These are phyloP conservation scores for Erythrophleum fordii DNA, from an alignment of 306 rosid genomes.

Conservation along the genomic window DNA sequence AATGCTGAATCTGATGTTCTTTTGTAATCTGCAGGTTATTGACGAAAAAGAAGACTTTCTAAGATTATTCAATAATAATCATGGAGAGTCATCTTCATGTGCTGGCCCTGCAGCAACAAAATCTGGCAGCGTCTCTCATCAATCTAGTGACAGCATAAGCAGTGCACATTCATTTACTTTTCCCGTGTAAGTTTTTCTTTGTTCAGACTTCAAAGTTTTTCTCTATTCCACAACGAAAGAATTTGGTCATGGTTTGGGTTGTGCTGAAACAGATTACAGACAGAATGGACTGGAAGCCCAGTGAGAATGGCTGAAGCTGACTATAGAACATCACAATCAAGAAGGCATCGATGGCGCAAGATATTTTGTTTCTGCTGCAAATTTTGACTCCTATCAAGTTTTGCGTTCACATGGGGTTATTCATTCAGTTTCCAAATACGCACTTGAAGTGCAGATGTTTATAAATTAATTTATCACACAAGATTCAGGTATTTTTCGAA, in stretches of 20 bases:
- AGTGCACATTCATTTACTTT: constrained; percentile 78
- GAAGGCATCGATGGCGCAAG: constrained; percentile 41
- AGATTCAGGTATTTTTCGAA: neutral
- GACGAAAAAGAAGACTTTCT: constrained; percentile 38
- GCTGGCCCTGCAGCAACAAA: constrained; percentile 20
- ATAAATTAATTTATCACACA: no score
- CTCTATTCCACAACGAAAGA: neutral
- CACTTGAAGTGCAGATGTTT: no score
- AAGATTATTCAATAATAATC: constrained; percentile 35
- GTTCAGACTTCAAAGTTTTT: neutral
- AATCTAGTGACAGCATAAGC: constrained; percentile 69
- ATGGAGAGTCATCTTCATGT: constrained; percentile 35
- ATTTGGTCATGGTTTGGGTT: constrained; percentile 5
- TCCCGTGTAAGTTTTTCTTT: constrained; percentile 60
- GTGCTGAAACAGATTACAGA: constrained; percentile 54
- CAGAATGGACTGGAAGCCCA: constrained; percentile 89
- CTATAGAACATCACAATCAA: constrained; percentile 29
- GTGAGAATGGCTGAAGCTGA: constrained; percentile 69
- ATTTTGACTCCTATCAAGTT: constrained; percentile 38
- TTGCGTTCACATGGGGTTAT: neutral
- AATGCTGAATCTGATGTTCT: neutral
- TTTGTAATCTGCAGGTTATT: constrained; percentile 44
- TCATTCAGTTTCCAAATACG: neutral
- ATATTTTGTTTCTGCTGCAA: constrained; percentile 54
- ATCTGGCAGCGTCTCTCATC: constrained; percentile 46